Evolutionary conservation across 73 alveolate genomes (phyloP).

Genomic region (Diophrys appendiculata): DNA sequence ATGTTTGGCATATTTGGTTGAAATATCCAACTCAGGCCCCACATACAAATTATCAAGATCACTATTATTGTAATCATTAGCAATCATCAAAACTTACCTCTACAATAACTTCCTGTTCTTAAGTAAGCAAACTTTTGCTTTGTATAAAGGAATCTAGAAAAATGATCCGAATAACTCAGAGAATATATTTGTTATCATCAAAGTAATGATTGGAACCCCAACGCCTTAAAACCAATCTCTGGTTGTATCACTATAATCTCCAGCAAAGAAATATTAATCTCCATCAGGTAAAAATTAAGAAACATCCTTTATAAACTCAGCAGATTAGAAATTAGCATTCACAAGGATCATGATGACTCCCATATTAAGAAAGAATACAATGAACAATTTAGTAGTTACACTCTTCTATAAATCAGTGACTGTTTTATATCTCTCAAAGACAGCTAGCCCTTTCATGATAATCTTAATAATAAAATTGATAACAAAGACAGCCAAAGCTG

Average conservation of each 20-base stretch:
- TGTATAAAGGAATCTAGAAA: not conserved
- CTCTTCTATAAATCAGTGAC: slow-evolving; percentile 16
- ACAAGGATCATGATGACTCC: slow-evolving; percentile 32
- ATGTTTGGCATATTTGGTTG: slow-evolving; percentile 33
- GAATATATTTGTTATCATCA: not conserved
- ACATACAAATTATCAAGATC: slow-evolving; percentile 40
- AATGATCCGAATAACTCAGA: slow-evolving; percentile 1
- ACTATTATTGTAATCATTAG: not conserved
- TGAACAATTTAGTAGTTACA: slow-evolving; percentile 36
- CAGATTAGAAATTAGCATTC: slow-evolving; percentile 3
- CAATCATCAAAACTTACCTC: slow-evolving; percentile 9
- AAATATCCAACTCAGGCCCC: slow-evolving; percentile 64
- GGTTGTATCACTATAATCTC: not conserved
- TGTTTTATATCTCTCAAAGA: slow-evolving; percentile 44
- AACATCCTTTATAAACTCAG: slow-evolving; percentile 11
- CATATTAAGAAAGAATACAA: slow-evolving; percentile 47
- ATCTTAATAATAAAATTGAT: slow-evolving; percentile 37
- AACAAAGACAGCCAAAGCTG: slow-evolving; percentile 38
- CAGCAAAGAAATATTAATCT: not conserved
- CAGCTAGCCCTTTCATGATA: slow-evolving; percentile 14
- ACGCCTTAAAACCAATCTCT: not conserved
- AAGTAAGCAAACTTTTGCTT: not conserved
- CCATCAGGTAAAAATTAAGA: not conserved
- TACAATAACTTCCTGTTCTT: not conserved
- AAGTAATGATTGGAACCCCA: slow-evolving; percentile 9